Base-by-base conservation (phyloP, 345 rosid species). In the Populus deltoides region DNA sequence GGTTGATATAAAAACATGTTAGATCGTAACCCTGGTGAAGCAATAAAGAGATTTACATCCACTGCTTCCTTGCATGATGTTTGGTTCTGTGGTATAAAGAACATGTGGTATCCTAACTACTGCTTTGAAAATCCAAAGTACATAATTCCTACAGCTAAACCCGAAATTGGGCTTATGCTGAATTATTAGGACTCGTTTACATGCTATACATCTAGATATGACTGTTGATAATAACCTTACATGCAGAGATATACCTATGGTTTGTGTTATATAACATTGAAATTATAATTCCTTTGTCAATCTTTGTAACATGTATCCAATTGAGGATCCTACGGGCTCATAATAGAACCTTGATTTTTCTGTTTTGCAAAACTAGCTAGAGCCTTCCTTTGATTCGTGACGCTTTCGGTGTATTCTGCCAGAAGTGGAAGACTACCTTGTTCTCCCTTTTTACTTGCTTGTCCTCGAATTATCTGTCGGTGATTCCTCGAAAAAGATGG, bases 381-480 rank as follows among this genome's bases (percentile, higher is more conserved):
- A 11, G 97, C 88, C 76, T 82, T 86, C 66, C 81, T 78, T 25
- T 97, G 78, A 49, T 78, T 86, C 12, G 70, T 41, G 43, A 97
- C 95, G 47, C 97, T 38, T 38, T 38, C 39, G 39, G 39, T 1
- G 39, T 7, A 38, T 38, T 38, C 39, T 38, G 41, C 41, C 41
- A 1, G 41, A 25, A 25, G 27, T 38, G 98, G 99, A 41, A 93
- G 93, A 57, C 77, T 49, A 16, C 76, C 83, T 71, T 81, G 70
- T 71, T 83, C 86, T 75, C 76, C 81, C 1, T 85, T 85, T 77
- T 85, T 90, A 0, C 82, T 76, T 15, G 55, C 88, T 73, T 83
- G 87, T 36, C 93, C 91, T 22, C 99, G 93, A 62, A 93, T 93
- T 77, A 93, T 86, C 98, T 93, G 41, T 57, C 72, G 66, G 27